These are phyloP conservation scores for Plectranthus barbatus DNA, from an alignment of 257 asterid genomes.

Conservation along the genomic window DNA sequence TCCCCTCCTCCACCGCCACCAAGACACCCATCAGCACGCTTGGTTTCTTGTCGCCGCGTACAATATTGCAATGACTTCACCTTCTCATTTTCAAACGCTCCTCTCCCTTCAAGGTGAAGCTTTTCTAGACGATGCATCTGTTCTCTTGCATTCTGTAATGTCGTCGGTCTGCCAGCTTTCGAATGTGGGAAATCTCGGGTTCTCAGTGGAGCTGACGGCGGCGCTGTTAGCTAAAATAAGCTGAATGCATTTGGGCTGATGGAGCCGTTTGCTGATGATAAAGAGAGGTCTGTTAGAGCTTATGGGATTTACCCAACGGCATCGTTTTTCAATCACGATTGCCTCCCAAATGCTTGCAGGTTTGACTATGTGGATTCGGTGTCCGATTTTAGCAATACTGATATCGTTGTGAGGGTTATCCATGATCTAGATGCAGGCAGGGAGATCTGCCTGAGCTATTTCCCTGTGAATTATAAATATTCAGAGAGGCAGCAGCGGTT, in stretches of 20 bases:
- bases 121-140: slow-evolving; percentile 24
- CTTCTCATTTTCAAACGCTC: slow-evolving; percentile 41
- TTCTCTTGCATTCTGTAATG: slow-evolving; percentile 39
- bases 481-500: slow-evolving; percentile 72
- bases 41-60: slow-evolving; percentile 51
- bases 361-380: slow-evolving; percentile 67
- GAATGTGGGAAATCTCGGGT: slow-evolving; percentile 21
- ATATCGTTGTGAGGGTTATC: slow-evolving; percentile 58
- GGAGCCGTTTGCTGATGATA: slow-evolving; percentile 48
- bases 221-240: slow-evolving; percentile 77
- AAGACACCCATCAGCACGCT: slow-evolving; percentile 39
- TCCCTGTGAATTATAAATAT: slow-evolving; percentile 74
- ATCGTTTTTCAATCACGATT: slow-evolving; percentile 84
- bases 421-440: slow-evolving; percentile 71
- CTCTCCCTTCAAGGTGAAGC: slow-evolving; percentile 63
- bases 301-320: slow-evolving; percentile 76
- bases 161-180: slow-evolving; percentile 27
- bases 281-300: slow-evolving; percentile 77
- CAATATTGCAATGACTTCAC: slow-evolving; percentile 40
- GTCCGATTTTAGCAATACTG: slow-evolving; percentile 29
- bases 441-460: slow-evolving; percentile 83
- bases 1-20: slow-evolving; percentile 24
- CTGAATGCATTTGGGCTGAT: slow-evolving; percentile 78
- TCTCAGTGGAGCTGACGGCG: slow-evolving; percentile 51
- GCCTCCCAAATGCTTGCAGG: slow-evolving; percentile 95